Evolutionary conservation across 2,329 filamentous ascomycete species (phyloP), one percentile per base, ranked within the genome.

Genomic region (Xylariaceae sp.): DNA sequence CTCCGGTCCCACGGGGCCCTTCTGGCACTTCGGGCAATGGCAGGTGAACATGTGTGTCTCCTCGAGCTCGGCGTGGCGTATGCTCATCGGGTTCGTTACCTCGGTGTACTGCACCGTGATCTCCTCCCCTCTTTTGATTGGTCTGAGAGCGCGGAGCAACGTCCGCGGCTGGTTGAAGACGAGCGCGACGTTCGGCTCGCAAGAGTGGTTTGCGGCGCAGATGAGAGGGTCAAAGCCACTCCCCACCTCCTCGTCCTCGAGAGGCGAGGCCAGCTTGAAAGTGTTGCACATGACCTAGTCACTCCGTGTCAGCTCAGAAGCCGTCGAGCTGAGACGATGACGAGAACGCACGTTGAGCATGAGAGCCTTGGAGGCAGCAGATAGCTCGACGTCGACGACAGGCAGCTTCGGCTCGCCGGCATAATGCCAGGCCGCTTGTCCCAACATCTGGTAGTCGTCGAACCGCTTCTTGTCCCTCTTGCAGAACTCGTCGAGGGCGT

Each of bases 61-160:
- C 35, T 57, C 51, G 8, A 73, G 57, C 34, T 68, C 61, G 5
- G 48, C 51, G 39, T 67, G 66, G 5, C 69, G 59, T 4, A 64
- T 55, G 19, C 49, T 44, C 33, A 59, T 63, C 0, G 67, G 65
- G 29, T 65, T 61, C 3, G 64, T 66, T 21, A 51, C 51, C 37
- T 71, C 67, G 32, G 64, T 53, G 44, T 72, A 72, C 14, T 61
- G 64, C 39, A 70, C 64, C 39, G 59, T 61, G 22, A 73, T 58
- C 43, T 72, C 68, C 26, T 69, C 64, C 32, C 63, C 67, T 37
- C 61, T 61, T 21, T 58, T 56, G 45, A 72, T 69, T 2, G 61
- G 55, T 26, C 48, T 57, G 2, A 70, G 50, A 3, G 67, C 61
- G 13, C 68, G 61, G 8, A 72, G 47, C 10, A 60, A 46, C 3